Evolutionary conservation across 2,329 filamentous ascomycete genomes (phyloP), one percentile per base, ranked within the genome.

Genomic region (Trichoderma gracile): DNA sequence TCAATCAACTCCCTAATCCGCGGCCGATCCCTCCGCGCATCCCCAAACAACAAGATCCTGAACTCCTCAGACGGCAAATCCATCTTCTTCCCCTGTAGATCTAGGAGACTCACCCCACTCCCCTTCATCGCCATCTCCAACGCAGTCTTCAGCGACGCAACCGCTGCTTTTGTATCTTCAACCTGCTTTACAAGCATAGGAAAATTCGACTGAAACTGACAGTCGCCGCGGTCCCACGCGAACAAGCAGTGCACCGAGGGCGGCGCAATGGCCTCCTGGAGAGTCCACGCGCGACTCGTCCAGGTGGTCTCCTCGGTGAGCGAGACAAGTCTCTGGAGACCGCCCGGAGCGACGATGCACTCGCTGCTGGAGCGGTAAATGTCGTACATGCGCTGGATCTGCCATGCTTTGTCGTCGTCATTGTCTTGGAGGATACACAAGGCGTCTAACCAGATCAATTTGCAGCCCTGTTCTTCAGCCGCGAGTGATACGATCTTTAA

Each of bases 301-400:
- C 59, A 62, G 3, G 23, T 19, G 5, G 59, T 62, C 12, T 62
- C 59, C 6, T 62, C 59, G 1, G 49, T 62, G 6, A 53, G 49
- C 5, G 59, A 42, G n/a, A 23, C 49, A 4, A 62, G 59, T 25
- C 59, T 53, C 40, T 46, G 59, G 2, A 62, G 49, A 1, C 59
- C 59, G 15, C 59, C 59, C 5, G 59, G 59, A 6, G 40, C 59
- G 30, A 62, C 59, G 19, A 62, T 62, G 25, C 59, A 62, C 19
- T 53, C 50, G 1, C 9, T 33, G 15, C 49, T 54, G 0, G 27
- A 38, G 3, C 59, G 47, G 8, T 62, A 62, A 23, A 62, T 21
- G 19, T 62, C 59, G 5, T 62, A 54, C 59, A 62, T 62, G 49
- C 49, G 59, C 59, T 62, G 59, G 19, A 62, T 62, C 27, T 62